Evolutionary conservation across 768 basidiomycete species (phyloP), one percentile per base, ranked within the genome.

Genomic region (Baorangia bicolor): DNA sequence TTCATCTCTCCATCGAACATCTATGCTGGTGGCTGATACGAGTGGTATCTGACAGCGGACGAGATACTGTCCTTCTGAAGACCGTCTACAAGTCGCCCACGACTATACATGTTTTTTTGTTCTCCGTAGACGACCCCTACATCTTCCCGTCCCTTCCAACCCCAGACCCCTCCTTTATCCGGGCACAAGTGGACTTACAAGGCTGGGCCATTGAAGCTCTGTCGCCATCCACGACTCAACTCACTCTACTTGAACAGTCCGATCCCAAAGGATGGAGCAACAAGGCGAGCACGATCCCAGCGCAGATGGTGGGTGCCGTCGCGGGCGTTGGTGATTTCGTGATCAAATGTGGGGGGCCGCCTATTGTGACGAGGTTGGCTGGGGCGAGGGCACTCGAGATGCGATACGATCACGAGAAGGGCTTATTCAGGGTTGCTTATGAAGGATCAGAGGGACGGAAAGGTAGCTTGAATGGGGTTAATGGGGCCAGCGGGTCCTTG

Each of bases 201-300:
- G 97, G 96, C 44, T 98, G 95, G 92, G 92, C 96, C 1, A 94
- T 99, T 63, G 96, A 98, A 72, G 83, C 90, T 0, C 77, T 99
- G 10, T 98, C 95, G 1, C 97, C 96, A 0, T 98, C 86, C 3
- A 98, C 97, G 2, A 97, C 95, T 0, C 83, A 91, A 12, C 84
- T 99, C 57, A 97, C 94, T 0, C 76, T 99, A 1, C 81, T 99
- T 5, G 96, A 98, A 66, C 97, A 98, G 71, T 94, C 92, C 12
- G 96, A 99, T 69, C 94, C 94, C 7, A 92, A 95, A 72, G 94
- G 94, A 43, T 98, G 96, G 95, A 86, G 92, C 6, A 94, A 92
- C 74, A 98, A 98, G 72, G 71, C 69, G 13, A 85, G 86, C 0
- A 90, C 91, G 13, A 94, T 96, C 48, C 96, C 95, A 1, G 87